Conservation (phyloP, 192 early-diverging fungal genomes). For the Dissophora ornata region DNA sequence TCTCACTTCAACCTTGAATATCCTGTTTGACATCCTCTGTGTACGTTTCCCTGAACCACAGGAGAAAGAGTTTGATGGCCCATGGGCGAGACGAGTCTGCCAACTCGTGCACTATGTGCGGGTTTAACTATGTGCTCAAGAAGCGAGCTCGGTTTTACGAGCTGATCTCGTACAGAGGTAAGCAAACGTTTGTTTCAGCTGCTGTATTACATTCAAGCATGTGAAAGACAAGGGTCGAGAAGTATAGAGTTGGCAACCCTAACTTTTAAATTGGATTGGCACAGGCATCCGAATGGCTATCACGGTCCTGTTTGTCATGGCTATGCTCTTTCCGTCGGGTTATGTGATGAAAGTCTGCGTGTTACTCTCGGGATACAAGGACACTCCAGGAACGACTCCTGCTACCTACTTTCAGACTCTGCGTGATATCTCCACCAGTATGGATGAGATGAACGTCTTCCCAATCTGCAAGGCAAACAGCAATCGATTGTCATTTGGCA, state of each 20-base stretch:
- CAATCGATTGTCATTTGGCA: constrained; percentile 7
- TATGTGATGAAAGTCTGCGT: constrained; percentile 56
- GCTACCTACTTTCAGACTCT: constrained; percentile 13
- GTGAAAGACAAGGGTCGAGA: neutral
- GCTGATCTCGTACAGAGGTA: constrained; percentile 48
- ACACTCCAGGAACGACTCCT: constrained; percentile 2
- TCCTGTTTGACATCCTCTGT: neutral
- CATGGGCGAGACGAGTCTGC: constrained; percentile 44
- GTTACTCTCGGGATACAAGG: constrained; percentile 34
- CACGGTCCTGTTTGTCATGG: constrained; percentile 44
- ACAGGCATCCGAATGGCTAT: constrained; percentile 48
- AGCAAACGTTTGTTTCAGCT: neutral
- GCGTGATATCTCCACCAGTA: constrained; percentile 15
- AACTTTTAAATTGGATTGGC: neutral
- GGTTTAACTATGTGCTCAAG: constrained; percentile 55
- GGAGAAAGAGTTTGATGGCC: constrained; percentile 55
- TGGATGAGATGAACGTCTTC: constrained; percentile 33
- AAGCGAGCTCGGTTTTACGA: constrained; percentile 52
- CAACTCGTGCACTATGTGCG: constrained; percentile 55
- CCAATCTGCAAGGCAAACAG: constrained; percentile 40
- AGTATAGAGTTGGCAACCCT: neutral
- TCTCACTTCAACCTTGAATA: too few species aligned
- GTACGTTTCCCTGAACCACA: neutral
- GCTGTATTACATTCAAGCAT: too few species aligned
- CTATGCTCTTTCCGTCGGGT: constrained; percentile 51